A percentile compares a stretch with the other conserved stretches of the same genome.
phyloP scores from a whole-genome alignment of 805 yeast species.

The Candida saitoana region DNA sequence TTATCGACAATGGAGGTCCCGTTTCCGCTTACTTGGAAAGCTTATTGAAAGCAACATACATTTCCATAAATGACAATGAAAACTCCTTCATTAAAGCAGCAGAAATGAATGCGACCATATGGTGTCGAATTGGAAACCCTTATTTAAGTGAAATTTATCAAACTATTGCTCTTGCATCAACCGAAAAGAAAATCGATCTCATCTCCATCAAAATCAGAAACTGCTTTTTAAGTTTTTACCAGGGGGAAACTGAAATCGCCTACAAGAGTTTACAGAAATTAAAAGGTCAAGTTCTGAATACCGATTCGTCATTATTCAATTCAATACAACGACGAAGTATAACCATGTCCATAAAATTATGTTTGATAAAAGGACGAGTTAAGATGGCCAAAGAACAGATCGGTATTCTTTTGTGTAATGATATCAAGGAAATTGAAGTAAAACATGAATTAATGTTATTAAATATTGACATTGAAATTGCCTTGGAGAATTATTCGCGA shows the following conservation, averaged over 20 bases:
- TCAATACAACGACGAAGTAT: conserved; percentile 38
- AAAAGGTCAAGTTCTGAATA: conserved; percentile 11
- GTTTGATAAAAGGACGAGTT: conserved; percentile 37
- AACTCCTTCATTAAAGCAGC: conserved; percentile 44
- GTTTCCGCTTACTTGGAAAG: conserved; percentile 49
- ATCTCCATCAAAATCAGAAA: conserved; percentile 37
- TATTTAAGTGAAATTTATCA: conserved; percentile 44
- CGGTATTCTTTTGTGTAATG: conserved; percentile 24
- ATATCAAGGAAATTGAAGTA: conserved; percentile 27
- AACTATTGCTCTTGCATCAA: conserved; percentile 42
- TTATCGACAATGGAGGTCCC: conserved; percentile 53
- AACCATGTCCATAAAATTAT: conserved; percentile 33
- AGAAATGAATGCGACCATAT: conserved; percentile 42
- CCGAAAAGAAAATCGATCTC: conserved; percentile 38
- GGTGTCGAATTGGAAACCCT: conserved; percentile 51
- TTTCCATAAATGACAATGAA: conserved; percentile 47
- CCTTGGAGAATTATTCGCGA: conserved; percentile 26
- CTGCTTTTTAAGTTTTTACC: conserved; percentile 30
- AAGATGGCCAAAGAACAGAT: conserved; percentile 33
- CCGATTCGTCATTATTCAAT: conserved; percentile 38
- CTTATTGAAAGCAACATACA: conserved; percentile 50
- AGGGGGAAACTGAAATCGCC: conserved; percentile 40
- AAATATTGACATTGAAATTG: conserved; percentile 27
- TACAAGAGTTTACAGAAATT: conserved; percentile 31
- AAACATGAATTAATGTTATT: conserved; percentile 23